Conservation (phyloP, 23 red algal genomes). For the Pyropia yezoensis region DNA sequence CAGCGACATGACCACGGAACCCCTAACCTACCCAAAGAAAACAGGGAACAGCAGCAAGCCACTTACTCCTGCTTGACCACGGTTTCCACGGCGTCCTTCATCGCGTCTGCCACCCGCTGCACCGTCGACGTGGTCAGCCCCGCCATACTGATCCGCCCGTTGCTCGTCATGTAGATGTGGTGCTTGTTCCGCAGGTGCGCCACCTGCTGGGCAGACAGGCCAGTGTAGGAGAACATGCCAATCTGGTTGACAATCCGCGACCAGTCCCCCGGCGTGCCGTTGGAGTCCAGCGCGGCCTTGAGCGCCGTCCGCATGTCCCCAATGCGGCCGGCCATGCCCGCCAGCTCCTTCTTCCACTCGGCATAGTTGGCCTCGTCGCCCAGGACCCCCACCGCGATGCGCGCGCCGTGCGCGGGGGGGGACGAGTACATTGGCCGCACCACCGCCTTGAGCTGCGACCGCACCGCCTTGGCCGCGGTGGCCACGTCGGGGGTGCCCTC, state of each 20-base stretch:
- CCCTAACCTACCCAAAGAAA: no score
- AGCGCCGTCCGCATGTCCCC: conserved; percentile 59
- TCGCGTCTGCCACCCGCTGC: conserved; percentile 80
- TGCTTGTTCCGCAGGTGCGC: conserved; percentile 65
- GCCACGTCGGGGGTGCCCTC: neutral
- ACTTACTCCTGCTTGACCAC: conserved; percentile 9
- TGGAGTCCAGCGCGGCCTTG: conserved; percentile 34
- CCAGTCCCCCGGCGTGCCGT: conserved; percentile 76
- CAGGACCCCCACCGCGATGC: conserved; percentile 62
- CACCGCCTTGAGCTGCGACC: conserved; percentile 64
- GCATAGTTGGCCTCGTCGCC: conserved; percentile 44
- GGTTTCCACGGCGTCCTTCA: conserved; percentile 76
- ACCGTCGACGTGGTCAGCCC: conserved; percentile 71
- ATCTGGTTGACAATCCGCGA: conserved; percentile 77
- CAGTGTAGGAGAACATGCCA: conserved; percentile 95
- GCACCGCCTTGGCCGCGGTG: conserved; percentile 5
- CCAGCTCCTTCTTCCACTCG: conserved; percentile 79
- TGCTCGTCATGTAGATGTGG: conserved; percentile 96
- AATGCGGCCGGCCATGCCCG: conserved; percentile 73
- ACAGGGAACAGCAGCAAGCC: neutral
- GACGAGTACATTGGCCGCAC: conserved; percentile 82
- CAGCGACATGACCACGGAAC: no score
- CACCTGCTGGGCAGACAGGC: conserved; percentile 68
- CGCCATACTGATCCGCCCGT: conserved; percentile 88
- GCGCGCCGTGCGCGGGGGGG: conserved; percentile 77